A percentile compares a stretch with the other conserved stretches of the same genome.
Conservation (phyloP, 768 basidiomycete genomes). For the Leccinum variicolor region DNA sequence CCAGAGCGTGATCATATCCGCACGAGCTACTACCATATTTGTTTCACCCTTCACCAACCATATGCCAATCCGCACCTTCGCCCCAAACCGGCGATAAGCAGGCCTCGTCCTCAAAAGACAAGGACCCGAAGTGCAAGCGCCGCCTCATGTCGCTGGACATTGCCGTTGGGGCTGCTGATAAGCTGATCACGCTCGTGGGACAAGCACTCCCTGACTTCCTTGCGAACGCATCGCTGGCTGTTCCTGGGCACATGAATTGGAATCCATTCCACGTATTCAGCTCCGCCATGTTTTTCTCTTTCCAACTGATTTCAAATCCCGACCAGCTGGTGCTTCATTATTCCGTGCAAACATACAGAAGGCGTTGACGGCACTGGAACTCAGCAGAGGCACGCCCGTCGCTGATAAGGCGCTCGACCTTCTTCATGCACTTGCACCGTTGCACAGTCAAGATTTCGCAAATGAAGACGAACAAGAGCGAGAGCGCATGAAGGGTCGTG, state of each 20-base stretch:
- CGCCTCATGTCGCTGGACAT: constrained; percentile 64
- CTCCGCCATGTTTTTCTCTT: constrained; percentile 90
- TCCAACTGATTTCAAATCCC: constrained; percentile 77
- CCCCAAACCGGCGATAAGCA: constrained; percentile 24
- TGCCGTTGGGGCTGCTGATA: constrained; percentile 73
- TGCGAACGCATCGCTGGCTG: constrained; percentile 61
- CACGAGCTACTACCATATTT: constrained; percentile 75
- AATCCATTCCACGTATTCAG: constrained; percentile 82
- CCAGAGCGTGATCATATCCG: constrained; percentile 79
- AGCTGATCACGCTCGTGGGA: constrained; percentile 72
- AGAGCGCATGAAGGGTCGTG: constrained; percentile 57
- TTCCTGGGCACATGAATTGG: constrained; percentile 83
- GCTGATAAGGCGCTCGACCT: constrained; percentile 76
- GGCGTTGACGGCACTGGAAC: constrained; percentile 63
- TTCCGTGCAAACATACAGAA: constrained; percentile 76
- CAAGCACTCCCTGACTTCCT: constrained; percentile 77
- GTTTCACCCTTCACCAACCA: constrained; percentile 80
- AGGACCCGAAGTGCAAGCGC: constrained; percentile 34
- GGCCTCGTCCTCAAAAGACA: constrained; percentile 30
- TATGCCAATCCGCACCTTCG: constrained; percentile 47
- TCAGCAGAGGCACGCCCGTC: constrained; percentile 59
- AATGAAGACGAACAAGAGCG: constrained; percentile 45
- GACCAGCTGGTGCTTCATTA: constrained; percentile 72
- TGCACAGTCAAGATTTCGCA: constrained; percentile 67
- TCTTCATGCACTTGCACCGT: constrained; percentile 64